phyloP scores from a whole-genome alignment of 176 grass and related monocot genomes.

The Saccharum spontaneum region DNA sequence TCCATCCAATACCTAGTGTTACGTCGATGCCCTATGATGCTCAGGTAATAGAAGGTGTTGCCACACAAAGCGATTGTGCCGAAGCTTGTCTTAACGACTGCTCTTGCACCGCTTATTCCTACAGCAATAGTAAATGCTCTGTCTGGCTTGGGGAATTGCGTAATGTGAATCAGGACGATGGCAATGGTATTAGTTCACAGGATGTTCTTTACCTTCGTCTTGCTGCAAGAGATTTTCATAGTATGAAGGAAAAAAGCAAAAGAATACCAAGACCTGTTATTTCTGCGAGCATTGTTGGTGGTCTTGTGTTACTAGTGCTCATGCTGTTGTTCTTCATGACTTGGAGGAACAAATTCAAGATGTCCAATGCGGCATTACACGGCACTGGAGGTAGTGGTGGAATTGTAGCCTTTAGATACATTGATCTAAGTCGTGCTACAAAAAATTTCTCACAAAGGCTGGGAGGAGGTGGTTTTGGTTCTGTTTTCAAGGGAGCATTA shows the following conservation, averaged over 20 bases:
- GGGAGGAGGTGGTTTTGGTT: constrained; percentile 9
- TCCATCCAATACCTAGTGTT: neutral
- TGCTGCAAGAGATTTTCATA: neutral
- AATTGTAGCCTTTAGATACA: constrained; percentile 14
- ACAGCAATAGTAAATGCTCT: neutral
- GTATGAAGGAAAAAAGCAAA: neutral
- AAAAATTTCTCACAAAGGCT: neutral
- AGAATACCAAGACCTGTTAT: neutral
- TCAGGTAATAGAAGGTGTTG: neutral
- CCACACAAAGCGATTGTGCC: neutral
- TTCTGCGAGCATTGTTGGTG: neutral
- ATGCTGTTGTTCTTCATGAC: neutral
- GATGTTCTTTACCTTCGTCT: neutral
- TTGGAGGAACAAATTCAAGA: neutral
- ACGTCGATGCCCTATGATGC: neutral
- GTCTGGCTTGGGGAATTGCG: neutral
- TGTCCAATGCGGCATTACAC: neutral
- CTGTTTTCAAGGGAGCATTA: neutral
- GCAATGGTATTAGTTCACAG: neutral
- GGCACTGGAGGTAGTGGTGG: neutral
- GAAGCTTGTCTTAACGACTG: neutral
- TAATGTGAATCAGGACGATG: neutral
- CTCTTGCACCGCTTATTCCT: neutral
- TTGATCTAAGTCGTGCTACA: neutral
- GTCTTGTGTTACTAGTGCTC: neutral